These are phyloP conservation scores for bread wheat (Triticum aestivum) DNA, from an alignment of 176 grass and related monocot species.

Conservation along the genomic window DNA sequence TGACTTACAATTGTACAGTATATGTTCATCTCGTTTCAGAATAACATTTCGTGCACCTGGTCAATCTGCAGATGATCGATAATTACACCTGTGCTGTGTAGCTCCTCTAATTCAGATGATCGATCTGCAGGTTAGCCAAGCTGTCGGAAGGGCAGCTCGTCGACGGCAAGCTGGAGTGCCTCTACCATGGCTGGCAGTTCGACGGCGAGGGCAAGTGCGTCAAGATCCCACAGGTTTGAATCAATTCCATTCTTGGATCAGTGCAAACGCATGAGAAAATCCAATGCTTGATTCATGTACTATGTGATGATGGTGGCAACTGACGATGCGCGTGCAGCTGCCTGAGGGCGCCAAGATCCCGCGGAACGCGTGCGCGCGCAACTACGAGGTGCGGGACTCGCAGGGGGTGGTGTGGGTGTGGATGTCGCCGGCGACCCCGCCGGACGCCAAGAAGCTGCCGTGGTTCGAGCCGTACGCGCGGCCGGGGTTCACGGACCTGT, in stretches of 20 bases:
- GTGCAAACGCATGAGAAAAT: not conserved
- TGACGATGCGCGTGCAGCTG: conserved; percentile 28
- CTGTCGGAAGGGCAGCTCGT: conserved; percentile 89
- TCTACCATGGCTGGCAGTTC: conserved; percentile 98
- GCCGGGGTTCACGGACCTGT: conserved; percentile 67
- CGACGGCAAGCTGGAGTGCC: conserved; percentile 82
- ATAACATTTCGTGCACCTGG: not conserved
- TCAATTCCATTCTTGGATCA: not conserved
- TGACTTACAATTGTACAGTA: too few species aligned
- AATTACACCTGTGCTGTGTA: too few species aligned
- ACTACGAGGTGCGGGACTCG: conserved; percentile 80
- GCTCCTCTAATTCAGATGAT: too few species aligned
- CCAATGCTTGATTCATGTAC: not conserved
- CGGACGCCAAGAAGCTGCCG: conserved; percentile 53
- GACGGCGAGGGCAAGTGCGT: conserved; percentile 88
- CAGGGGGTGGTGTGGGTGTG: conserved; percentile 94
- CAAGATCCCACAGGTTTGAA: conserved; percentile 64
- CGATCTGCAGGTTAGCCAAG: conserved; percentile 62
- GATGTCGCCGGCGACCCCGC: conserved; percentile 66
- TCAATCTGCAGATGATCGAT: too few species aligned
- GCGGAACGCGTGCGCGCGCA: conserved; percentile 59
- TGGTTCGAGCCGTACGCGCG: conserved; percentile 76
- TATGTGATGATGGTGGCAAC: too few species aligned
- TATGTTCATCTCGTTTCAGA: not conserved
- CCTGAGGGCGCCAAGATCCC: conserved; percentile 84